phyloP scores from a whole-genome alignment of 106 monocot species.

The Acorus calamus region DNA sequence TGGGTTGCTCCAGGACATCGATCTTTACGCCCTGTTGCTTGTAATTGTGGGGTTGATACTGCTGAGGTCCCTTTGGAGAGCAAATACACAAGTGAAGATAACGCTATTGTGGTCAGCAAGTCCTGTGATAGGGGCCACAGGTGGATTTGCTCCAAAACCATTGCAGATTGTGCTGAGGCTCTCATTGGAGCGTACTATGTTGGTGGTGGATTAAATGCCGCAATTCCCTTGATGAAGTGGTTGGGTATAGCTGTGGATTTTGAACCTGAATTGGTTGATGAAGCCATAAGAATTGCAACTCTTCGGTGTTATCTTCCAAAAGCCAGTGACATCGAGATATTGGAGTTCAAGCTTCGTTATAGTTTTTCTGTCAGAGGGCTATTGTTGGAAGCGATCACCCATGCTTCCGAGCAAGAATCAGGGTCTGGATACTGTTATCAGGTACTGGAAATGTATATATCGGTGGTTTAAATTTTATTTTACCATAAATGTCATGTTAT shows the following conservation, averaged over 20 bases:
- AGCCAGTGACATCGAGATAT: constrained; percentile 33
- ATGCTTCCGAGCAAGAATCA: constrained; percentile 49
- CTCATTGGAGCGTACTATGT: constrained; percentile 90
- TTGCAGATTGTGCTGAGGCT: constrained; percentile 94
- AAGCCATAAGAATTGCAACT: constrained; percentile 30
- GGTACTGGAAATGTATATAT: constrained; percentile 18
- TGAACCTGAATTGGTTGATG: constrained; percentile 34
- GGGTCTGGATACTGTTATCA: constrained; percentile 62
- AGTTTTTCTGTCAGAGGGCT: constrained; percentile 54
- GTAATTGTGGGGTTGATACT: constrained; percentile 45
- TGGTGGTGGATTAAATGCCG: constrained; percentile 59
- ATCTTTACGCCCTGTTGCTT: constrained; percentile 37
- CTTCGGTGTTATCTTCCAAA: constrained; percentile 27
- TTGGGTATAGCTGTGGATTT: constrained; percentile 45
- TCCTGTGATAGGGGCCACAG: constrained; percentile 80
- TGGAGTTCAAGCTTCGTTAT: constrained; percentile 69
- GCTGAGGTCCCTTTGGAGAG: constrained; percentile 18
- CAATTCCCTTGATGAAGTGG: constrained; percentile 72
- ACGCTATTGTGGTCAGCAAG: constrained; percentile 54
- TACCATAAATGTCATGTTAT: too few relatives aligned
- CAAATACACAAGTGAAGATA: constrained; percentile 24
- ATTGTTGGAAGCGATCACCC: constrained; percentile 80
- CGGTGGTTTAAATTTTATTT: too few relatives aligned
- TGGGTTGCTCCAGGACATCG: constrained; percentile 88
- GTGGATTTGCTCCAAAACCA: constrained; percentile 95